phyloP scores from a whole-genome alignment of 192 early-diverging fungal species.

The Backusella morwellensis region DNA sequence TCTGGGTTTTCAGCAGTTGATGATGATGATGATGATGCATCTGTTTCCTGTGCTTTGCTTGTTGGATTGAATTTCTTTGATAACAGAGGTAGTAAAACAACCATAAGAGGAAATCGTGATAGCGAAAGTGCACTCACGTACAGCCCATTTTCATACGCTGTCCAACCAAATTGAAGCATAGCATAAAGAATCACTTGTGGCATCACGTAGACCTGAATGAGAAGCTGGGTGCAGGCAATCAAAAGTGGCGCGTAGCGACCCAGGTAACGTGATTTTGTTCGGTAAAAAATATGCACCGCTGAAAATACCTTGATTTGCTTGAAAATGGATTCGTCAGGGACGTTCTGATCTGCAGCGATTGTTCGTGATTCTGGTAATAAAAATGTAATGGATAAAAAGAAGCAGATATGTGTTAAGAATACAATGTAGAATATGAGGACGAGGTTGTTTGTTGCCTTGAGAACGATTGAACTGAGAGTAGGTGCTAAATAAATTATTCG shows the following conservation, averaged over 20 bases:
- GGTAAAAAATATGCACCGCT: conserved; percentile 18
- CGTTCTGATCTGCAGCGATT: not conserved
- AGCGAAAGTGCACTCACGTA: conserved; percentile 24
- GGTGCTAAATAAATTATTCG: not conserved
- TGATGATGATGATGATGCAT: not conserved
- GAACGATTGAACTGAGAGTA: conserved; percentile 3
- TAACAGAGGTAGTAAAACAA: conserved; percentile 35
- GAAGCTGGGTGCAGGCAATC: conserved; percentile 12
- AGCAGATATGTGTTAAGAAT: not conserved
- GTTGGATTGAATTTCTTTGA: conserved; percentile 19
- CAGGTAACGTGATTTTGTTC: conserved; percentile 9
- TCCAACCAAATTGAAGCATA: conserved; percentile 43
- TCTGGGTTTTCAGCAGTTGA: not conserved
- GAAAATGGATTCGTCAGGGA: not conserved
- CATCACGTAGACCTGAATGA: conserved; percentile 12
- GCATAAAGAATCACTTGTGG: conserved; percentile 38
- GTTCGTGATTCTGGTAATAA: not conserved
- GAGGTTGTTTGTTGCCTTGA: not conserved
- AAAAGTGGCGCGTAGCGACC: not conserved
- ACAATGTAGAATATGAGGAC: conserved; percentile 13
- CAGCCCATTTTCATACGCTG: conserved; percentile 40
- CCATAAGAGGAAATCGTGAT: conserved; percentile 30
- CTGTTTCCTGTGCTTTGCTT: not conserved
- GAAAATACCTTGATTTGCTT: conserved; percentile 22
- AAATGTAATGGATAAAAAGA: not conserved